Evolutionary conservation across 2,329 filamentous ascomycete species (phyloP), one percentile per base, ranked within the genome.

Genomic region (Penicillium sp.): DNA sequence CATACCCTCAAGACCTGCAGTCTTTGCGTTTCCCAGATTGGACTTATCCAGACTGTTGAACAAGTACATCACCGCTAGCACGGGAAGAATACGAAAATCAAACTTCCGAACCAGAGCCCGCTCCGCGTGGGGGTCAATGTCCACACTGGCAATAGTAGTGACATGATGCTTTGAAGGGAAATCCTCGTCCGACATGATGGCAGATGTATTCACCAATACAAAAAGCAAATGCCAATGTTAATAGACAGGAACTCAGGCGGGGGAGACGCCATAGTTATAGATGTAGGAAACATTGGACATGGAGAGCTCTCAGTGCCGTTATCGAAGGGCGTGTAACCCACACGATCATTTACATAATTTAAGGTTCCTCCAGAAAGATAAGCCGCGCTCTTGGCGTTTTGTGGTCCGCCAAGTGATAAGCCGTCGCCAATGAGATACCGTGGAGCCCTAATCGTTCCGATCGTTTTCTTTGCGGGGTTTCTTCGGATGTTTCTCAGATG

Each of bases 21-120:
- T 66, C 49, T 66, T 65, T 18, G 64, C 63, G 56, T 66, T 66
- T 6, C 64, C 64, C 24, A 70, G 48, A 43, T 78, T 78, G 42
- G 66, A 67, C 51, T 76, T 76, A 56, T 77, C 74, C 6, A 75
- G 65, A 31, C 70, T 69, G 61, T 77, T 77, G 67, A 79, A 81
- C 2, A 82, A 69, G 51, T 82, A 83, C 79, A 83, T 82, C 36
- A 80, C 56, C 0, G 80, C 77, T 8, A 83, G 65, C 42, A 82
- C 73, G 3, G 81, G 81, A 13, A 83, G 66, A 45, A 83, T 45
- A 13, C 57, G 63, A 18, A 65, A 60, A 36, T 66, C 64, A 57
- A 83, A 79, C 53, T 82, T 83, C 72, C 77, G 75, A 43, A 79
- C 74, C 18, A 83, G 65, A 5, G 67, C 63, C 21, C 70, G 58